Base-by-base conservation (phyloP, 2,329 filamentous ascomycete genomes). In the Colletotrichum sp. region DNA sequence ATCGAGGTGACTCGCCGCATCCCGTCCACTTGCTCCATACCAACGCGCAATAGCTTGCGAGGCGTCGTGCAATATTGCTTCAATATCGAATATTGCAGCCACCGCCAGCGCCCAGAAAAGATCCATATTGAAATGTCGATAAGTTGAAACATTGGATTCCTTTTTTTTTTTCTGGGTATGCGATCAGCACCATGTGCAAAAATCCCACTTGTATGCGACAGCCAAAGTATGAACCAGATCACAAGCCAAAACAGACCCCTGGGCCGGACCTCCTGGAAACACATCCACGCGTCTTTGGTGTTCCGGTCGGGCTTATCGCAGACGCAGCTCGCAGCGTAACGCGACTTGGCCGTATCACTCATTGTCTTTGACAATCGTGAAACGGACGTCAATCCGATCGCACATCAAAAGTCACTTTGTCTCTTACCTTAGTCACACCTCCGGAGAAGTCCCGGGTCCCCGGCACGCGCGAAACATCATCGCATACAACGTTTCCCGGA, bases 201-300 rank as follows among this genome's bases (percentile, higher is more conserved):
- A 39, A 34, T 67, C 59, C 55, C 68, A 67, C 55, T 67, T 55
- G 22, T 55, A 67, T 72, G 61, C 72, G 61, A 72, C 72, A 34
- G 28, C 68, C 39, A 52, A 30, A 59, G 66, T 72, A 32, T 34
- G 68, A 55, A 67, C 30, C 72, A 68, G 27, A 39, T 19, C 63
- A 16, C n/a, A 72, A 39, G 68, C 55, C 72, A 61, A 75, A 75
- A 75, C 72, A 75, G 9, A 39, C 68, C 72, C 68, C 72, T 75
- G 72, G 30, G 19, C 66, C 34, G 39, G 39, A 44, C 39, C 66
- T 63, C 63, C 69, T 72, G 32, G 28, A 72, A 61, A 63, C n/a
- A 16, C 22, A 55, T 55, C 16, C 36, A 39, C 52, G 68, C 68
- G 57, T 52, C 68, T 72, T 34, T n/a, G 55, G 34, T 70, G 55